Evolutionary conservation across 2,329 filamentous ascomycete species (phyloP), one percentile per base, ranked within the genome.

Genomic region (Cordyceps cateniannulata): DNA sequence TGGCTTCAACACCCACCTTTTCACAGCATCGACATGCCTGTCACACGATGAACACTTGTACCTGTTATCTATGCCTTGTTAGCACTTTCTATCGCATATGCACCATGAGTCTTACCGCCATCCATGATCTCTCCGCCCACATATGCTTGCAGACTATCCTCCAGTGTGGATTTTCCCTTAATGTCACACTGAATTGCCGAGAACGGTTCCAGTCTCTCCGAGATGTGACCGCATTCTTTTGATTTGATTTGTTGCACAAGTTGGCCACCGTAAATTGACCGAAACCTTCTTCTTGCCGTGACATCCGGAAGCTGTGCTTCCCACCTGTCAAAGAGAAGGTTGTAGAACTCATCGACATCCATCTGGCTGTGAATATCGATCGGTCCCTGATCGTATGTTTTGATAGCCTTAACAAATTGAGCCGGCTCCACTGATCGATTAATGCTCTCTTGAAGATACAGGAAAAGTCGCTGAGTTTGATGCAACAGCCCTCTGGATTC

Each of bases 331-430:
- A 98, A 95, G 0, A 99, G 81, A 5, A 96, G 81, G 68, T 95
- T 96, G 77, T 96, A 98, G 71, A 98, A 99, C 71, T 97, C 93
- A 67, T 98, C 95, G 5, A 97, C 95, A 70, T 99, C 95, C 91
- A 99, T 98, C 73, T 99, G 95, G 62, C 90, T 85, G 60, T 87
- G 85, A 27, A 96, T 87, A 72, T 98, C 92, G 64, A 99, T 96
- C 18, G 84, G 81, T 2, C 86, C 82, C 62, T 92, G 89, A 40
- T 96, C 91, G 62, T 93, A 93, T 0, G 89, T 93, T 66, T 85
- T 88, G 68, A 98, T 91, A 45, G 85, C 87, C 38, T 81, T 80
- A 16, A 95, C 89, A 64, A 96, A 86, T 1, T 79, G 79, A 55
- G 81, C 79, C 0, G 95, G 90, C 63, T 95, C 90, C 22, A 93